These are phyloP conservation scores for Podospora comata DNA, from an alignment of 495 filamentous ascomycete species.

Conservation along the genomic window DNA sequence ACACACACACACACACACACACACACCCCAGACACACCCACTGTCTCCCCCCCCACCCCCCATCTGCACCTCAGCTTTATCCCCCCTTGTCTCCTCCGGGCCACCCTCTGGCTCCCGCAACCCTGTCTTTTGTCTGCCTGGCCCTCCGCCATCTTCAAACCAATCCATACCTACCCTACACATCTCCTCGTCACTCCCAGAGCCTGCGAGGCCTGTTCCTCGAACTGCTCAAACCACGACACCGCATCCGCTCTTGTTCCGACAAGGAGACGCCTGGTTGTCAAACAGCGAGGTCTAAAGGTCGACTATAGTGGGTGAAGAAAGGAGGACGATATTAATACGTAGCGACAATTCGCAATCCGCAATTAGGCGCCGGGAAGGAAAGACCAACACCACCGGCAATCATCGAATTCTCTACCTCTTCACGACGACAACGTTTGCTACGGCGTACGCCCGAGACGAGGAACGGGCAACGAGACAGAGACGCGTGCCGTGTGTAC, in stretches of 20 bases:
- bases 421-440: not conserved
- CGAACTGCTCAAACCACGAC: constrained; percentile 20
- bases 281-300: constrained; percentile 10
- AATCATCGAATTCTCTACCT: not conserved
- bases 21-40: constrained; percentile 20
- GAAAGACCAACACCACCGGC: not conserved
- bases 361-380: constrained; percentile 23
- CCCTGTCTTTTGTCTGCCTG: constrained; percentile 13
- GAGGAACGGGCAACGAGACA: constrained; percentile 13
- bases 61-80: constrained; percentile 30
- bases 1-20: constrained; percentile 12
- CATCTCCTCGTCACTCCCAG: not conserved
- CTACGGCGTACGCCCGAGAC: constrained; percentile 2
- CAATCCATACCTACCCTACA: not conserved
- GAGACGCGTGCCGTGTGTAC: not conserved
- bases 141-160: constrained; percentile 5
- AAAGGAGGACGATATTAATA: constrained; percentile 4
- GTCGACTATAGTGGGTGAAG: constrained; percentile 5
- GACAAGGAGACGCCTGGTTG: constrained; percentile 17
- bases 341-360: constrained; percentile 23
- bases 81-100: constrained; percentile 20
- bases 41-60: constrained; percentile 19
- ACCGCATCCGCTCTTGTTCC: constrained; percentile 15
- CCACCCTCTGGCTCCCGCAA: constrained; percentile 17
- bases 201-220: constrained; percentile 18